Conservation (phyloP, 805 yeast genomes). For the Candida dajiaensis region DNA sequence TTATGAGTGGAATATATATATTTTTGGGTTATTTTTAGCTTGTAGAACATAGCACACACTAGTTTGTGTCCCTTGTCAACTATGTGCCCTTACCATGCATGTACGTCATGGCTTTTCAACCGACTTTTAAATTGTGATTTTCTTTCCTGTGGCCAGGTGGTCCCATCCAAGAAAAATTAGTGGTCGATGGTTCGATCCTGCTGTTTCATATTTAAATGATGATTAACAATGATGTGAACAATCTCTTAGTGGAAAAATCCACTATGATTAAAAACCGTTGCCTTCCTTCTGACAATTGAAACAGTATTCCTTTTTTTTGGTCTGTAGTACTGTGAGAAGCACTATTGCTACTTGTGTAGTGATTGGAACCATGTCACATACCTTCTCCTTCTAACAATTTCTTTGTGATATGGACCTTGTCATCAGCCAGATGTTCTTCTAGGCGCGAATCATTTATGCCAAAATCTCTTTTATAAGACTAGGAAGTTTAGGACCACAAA, state of each 20-base stretch:
- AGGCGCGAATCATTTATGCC: neutral
- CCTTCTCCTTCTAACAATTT: no score
- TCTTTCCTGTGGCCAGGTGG: neutral
- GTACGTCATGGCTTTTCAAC: neutral
- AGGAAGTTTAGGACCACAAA: no score
- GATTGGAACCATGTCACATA: no score
- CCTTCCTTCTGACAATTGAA: slow-evolving; percentile 1
- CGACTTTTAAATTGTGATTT: neutral
- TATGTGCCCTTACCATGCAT: neutral
- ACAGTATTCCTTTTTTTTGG: neutral
- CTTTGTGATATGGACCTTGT: no score
- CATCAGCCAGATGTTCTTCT: no score
- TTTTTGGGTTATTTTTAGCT: neutral
- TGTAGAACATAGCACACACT: no score
- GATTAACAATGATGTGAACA: neutral
- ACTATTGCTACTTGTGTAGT: no score
- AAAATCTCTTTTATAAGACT: neutral
- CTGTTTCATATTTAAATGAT: neutral
- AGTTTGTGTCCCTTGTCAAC: neutral
- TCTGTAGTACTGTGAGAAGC: neutral
- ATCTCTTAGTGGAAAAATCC: neutral
- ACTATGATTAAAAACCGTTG: slow-evolving; percentile 1
- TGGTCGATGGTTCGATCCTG: neutral
- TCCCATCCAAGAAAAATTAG: neutral
- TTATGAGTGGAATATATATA: neutral